phyloP scores from a whole-genome alignment of 768 basidiomycete species.

The Amanita subjunquillea region DNA sequence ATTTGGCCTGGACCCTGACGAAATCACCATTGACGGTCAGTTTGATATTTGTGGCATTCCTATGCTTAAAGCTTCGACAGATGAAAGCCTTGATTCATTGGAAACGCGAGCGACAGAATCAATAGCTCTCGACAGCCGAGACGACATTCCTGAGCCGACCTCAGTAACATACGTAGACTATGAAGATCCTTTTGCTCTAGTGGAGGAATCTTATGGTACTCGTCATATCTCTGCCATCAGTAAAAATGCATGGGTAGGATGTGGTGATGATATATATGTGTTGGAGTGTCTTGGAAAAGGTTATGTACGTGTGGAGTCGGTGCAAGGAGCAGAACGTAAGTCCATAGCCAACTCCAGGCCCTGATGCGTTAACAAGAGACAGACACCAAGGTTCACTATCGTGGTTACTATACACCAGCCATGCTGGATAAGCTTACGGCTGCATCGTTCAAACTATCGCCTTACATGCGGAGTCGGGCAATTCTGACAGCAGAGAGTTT shows the following conservation, averaged over 20 bases:
- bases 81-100: constrained; percentile 39
- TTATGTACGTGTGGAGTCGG: constrained; percentile 49
- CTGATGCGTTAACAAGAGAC: background rate
- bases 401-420: constrained; percentile 45
- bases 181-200: constrained; percentile 60
- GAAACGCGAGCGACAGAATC: constrained; percentile 26
- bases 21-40: constrained; percentile 52
- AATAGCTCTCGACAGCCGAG: constrained; percentile 14
- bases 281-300: constrained; percentile 70
- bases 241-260: constrained; percentile 68
- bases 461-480: constrained; percentile 40
- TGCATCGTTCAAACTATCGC: constrained; percentile 33
- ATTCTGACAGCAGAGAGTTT: constrained; percentile 48
- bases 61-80: constrained; percentile 20
- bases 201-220: constrained; percentile 36
- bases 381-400: constrained; percentile 27
- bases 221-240: constrained; percentile 48
- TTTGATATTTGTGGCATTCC: background rate
- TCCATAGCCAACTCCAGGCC: background rate
- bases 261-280: constrained; percentile 60
- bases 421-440: constrained; percentile 36
- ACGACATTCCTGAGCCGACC: constrained; percentile 40
- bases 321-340: constrained; percentile 21
- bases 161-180: constrained; percentile 70
- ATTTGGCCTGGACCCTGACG: constrained; percentile 73